These are phyloP conservation scores for Cryptococcus sp. DNA, from an alignment of 1,284 basidiomycete genomes.

Conservation along the genomic window DNA sequence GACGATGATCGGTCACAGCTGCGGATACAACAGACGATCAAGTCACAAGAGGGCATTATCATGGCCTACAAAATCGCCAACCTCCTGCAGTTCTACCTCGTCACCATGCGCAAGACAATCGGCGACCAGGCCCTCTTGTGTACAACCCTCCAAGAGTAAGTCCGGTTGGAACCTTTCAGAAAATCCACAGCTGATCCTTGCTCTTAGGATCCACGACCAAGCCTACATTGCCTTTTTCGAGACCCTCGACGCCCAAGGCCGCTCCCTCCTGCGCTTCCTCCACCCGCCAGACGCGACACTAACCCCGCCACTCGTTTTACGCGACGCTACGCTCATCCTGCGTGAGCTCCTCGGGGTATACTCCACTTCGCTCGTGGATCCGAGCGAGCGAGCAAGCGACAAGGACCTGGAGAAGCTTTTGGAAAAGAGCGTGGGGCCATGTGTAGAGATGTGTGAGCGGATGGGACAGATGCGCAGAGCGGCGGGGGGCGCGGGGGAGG, in stretches of 20 bases:
- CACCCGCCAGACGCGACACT: conserved; percentile 71
- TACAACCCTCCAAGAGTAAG: conserved; percentile 74
- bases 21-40: conserved; percentile 85
- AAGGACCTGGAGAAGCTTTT: conserved; percentile 67
- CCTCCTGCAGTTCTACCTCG: conserved; percentile 86
- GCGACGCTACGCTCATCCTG: conserved; percentile 76
- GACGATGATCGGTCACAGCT: conserved; percentile 53
- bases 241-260: conserved; percentile 75
- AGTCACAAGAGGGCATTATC: conserved; percentile 88
- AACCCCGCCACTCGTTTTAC: conserved; percentile 69
- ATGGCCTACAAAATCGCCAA: conserved; percentile 88
- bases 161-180: conserved; percentile 8
- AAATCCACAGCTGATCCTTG: conserved; percentile 4
- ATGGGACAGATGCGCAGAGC: conserved; percentile 63
- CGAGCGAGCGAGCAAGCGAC: conserved; percentile 42
- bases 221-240: conserved; percentile 82
- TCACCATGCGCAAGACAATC: conserved; percentile 89
- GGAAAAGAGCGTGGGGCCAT: conserved; percentile 77
- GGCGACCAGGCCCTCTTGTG: conserved; percentile 75
- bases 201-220: conserved; percentile 66
- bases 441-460: conserved; percentile 67
- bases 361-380: conserved; percentile 67
- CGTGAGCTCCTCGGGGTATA: conserved; percentile 86
- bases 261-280: conserved; percentile 65
- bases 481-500: conserved; percentile 33